phyloP scores from a whole-genome alignment of 2,329 filamentous ascomycete species.

The Rhinocladiella mackenziei region DNA sequence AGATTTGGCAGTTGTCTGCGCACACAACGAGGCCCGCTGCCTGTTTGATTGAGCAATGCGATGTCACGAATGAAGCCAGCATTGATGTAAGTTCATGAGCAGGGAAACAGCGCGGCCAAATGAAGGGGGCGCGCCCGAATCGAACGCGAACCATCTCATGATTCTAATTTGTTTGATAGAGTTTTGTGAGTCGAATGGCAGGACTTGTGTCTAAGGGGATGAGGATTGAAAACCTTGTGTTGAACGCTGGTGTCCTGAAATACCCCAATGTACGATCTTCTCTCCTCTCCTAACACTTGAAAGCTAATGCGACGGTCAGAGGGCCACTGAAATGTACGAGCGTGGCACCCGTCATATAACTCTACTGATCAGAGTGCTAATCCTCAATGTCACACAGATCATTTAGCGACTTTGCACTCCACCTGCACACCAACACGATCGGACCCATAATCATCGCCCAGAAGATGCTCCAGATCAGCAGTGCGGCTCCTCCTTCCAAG shows the following conservation, averaged over 20 bases:
- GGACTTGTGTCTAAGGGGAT: conserved; percentile 38
- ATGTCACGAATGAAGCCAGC: conserved; percentile 51
- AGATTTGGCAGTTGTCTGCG: conserved; percentile 42
- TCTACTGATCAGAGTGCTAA: conserved; percentile 3
- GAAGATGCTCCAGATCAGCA: conserved; percentile 47
- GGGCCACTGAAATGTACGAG: conserved; percentile 50
- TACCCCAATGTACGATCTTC: conserved; percentile 51
- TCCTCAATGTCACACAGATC: conserved; percentile 36
- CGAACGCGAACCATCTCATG: conserved; percentile 1
- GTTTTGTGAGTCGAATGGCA: conserved; percentile 42
- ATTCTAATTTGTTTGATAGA: conserved; percentile 33
- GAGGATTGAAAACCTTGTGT: conserved; percentile 52
- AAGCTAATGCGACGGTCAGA: conserved; percentile 34
- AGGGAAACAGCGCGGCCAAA: no score
- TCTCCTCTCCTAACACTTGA: background rate
- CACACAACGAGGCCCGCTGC: conserved; percentile 24
- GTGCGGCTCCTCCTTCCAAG: conserved; percentile 46
- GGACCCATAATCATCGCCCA: conserved; percentile 57
- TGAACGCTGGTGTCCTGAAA: conserved; percentile 55
- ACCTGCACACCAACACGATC: conserved; percentile 56
- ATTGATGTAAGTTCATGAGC: conserved; percentile 44
- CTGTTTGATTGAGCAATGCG: conserved; percentile 48
- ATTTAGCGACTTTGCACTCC: conserved; percentile 52
- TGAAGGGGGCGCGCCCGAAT: no score
- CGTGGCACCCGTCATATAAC: no score